Conservation (phyloP, 805 yeast genomes). For the Candida nitratophila region DNA sequence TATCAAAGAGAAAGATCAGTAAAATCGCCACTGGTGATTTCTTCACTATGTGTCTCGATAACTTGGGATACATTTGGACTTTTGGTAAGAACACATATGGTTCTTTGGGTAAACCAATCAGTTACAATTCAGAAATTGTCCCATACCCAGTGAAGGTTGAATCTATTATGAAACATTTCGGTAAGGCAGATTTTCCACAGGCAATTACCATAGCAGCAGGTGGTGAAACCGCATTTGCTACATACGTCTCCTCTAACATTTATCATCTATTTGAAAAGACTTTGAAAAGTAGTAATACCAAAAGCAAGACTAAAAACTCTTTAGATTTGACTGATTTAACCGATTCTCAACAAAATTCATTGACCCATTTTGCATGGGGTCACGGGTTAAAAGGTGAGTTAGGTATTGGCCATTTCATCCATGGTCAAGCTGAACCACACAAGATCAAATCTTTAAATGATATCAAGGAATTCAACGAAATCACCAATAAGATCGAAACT, state of each 20-base stretch:
- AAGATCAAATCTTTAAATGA: slow-evolving; percentile 42
- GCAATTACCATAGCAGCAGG: slow-evolving; percentile 60
- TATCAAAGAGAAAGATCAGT: slow-evolving; percentile 37
- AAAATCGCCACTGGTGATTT: slow-evolving; percentile 66
- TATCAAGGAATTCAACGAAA: slow-evolving; percentile 51
- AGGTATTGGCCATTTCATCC: slow-evolving; percentile 71
- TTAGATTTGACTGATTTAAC: slow-evolving; percentile 11
- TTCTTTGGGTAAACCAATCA: slow-evolving; percentile 70
- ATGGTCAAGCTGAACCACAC: slow-evolving; percentile 63
- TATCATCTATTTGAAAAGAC: slow-evolving; percentile 28
- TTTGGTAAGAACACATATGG: slow-evolving; percentile 86
- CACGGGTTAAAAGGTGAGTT: slow-evolving; percentile 81
- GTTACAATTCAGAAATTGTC: slow-evolving; percentile 56
- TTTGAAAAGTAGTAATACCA: slow-evolving; percentile 8
- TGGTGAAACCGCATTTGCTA: slow-evolving; percentile 55
- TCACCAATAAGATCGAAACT: slow-evolving; percentile 29
- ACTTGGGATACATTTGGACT: slow-evolving; percentile 63
- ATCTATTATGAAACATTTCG: slow-evolving; percentile 31
- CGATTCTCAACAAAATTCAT: slow-evolving; percentile 19
- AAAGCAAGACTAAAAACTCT: not conserved
- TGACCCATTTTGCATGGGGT: slow-evolving; percentile 61
- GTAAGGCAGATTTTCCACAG: slow-evolving; percentile 35
- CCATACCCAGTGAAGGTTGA: slow-evolving; percentile 61
- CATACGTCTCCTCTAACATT: slow-evolving; percentile 29
- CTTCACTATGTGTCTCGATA: slow-evolving; percentile 68